Evolutionary conservation across 2,329 filamentous ascomycete genomes (phyloP), one percentile per base, ranked within the genome.

Genomic region (Colletotrichum phormii): DNA sequence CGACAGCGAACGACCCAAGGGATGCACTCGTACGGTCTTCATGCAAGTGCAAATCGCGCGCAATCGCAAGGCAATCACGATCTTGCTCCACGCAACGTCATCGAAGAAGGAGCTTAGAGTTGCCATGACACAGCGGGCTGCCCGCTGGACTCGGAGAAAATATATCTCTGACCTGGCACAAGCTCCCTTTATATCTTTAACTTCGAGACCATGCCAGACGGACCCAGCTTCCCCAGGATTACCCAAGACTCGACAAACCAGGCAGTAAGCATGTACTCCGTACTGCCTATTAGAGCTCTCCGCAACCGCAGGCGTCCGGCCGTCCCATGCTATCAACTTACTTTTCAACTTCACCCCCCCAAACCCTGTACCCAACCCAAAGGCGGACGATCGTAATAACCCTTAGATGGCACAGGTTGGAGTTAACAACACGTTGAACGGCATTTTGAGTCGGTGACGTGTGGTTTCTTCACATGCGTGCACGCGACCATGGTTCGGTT

Each of bases 401-500:
- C 33, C 8, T 18, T 31, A 22, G 33, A 55, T 49, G 60, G 29
- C 59, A 35, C 26, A 46, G 46, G 35, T 49, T 64, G 65, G 61
- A 72, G 59, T 59, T 54, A 26, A 72, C n/a, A 64, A n/a, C 33
- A 60, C n/a, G 24, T 46, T 37, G 26, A n/a, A 42, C 65, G 42
- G 65, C 54, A 37, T 70, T 71, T 72, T 70, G 70, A 61, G 60
- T 61, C 51, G 60, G 60, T 64, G 70, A 72, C 70, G 66, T 70
- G 18, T 70, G 29, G 22, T 7, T n/a, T 42, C 22, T 72, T 72
- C 70, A 70, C 70, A 64, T 72, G 66, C 53, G 33, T 54, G 70
- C 60, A 70, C 33, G 66, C 49, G 66, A 67, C 42, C 22, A 26
- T 70, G 60, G 46, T 61, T 72, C 60, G 60, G 46, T 24, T 49